phyloP scores from a whole-genome alignment of 1,139 yeast species.

The Eremothecium gossypii region DNA sequence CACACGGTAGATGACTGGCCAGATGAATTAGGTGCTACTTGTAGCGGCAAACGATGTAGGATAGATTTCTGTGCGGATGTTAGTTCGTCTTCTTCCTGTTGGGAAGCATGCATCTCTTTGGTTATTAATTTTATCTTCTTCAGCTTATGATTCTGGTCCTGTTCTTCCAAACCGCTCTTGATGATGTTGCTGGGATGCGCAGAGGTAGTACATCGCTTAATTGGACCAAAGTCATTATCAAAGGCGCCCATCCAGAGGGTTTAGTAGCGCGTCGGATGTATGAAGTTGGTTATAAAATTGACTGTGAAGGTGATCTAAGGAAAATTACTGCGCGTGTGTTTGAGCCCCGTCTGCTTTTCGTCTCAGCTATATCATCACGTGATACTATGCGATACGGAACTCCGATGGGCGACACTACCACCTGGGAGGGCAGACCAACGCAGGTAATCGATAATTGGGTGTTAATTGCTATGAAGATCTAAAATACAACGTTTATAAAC shows the following conservation, averaged over 20 bases:
- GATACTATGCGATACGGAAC: too few relatives aligned
- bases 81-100: not conserved
- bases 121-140: conserved; percentile 11
- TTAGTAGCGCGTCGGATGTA: not conserved
- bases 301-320: too few relatives aligned
- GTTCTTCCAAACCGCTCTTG: conserved; percentile 11
- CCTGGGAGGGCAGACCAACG: too few relatives aligned
- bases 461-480: conserved; percentile 1
- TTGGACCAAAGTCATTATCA: conserved; percentile 22
- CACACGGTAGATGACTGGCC: conserved; percentile 4
- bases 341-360: too few relatives aligned
- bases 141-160: conserved; percentile 13
- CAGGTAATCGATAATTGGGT: too few relatives aligned
- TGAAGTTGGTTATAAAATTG: too few relatives aligned
- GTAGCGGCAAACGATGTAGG: conserved; percentile 1
- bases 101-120: not conserved
- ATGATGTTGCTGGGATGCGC: conserved; percentile 18
- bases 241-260: conserved; percentile 13
- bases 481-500: conserved; percentile 2
- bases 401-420: too few relatives aligned
- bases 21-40: conserved; percentile 5
- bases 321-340: too few relatives aligned
- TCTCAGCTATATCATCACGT: too few relatives aligned
- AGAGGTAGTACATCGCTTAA: conserved; percentile 18
- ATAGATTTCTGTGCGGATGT: not conserved